A percentile compares a stretch with the other conserved stretches of the same genome.
Conservation (phyloP, 2,329 filamentous ascomycete genomes). For the Samsoniella hepiali region DNA sequence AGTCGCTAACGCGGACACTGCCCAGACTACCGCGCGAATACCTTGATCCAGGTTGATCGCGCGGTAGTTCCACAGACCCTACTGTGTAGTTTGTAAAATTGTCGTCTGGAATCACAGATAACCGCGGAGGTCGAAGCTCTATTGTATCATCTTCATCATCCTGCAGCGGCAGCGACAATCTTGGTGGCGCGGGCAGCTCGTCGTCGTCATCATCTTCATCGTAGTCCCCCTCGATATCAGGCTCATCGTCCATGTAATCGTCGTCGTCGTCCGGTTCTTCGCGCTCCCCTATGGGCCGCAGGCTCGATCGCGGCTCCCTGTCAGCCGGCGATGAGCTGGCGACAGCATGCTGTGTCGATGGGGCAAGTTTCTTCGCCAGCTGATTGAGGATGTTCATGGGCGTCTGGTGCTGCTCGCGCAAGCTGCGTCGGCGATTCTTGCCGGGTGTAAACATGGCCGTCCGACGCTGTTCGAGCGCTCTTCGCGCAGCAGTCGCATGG, state of each 20-base stretch:
- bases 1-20: conserved; percentile 53
- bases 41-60: conserved; percentile 43
- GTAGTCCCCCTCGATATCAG: conserved; percentile 40
- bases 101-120: conserved; percentile 37
- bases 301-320: conserved; percentile 19
- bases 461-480: conserved; percentile 56
- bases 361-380: conserved; percentile 53
- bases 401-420: conserved; percentile 54
- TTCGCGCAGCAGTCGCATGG: conserved; percentile 58
- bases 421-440: conserved; percentile 54
- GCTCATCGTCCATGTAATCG: conserved; percentile 48
- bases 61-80: conserved; percentile 57
- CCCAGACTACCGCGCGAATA: conserved; percentile 53
- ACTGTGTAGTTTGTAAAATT: conserved; percentile 50
- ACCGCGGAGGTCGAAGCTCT: conserved; percentile 40
- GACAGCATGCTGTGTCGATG: conserved; percentile 41
- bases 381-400: conserved; percentile 52
- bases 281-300: conserved; percentile 25
- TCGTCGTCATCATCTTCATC: conserved; percentile 52
- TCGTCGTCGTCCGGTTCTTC: conserved; percentile 36
- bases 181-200: conserved; percentile 30
- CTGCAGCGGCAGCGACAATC: conserved; percentile 7
- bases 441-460: conserved; percentile 59
- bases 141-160: conserved; percentile 26
- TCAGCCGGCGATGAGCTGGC: conserved; percentile 43